These are phyloP conservation scores for Eimeria praecox DNA, from an alignment of 169 alveolate species.

Conservation along the genomic window DNA sequence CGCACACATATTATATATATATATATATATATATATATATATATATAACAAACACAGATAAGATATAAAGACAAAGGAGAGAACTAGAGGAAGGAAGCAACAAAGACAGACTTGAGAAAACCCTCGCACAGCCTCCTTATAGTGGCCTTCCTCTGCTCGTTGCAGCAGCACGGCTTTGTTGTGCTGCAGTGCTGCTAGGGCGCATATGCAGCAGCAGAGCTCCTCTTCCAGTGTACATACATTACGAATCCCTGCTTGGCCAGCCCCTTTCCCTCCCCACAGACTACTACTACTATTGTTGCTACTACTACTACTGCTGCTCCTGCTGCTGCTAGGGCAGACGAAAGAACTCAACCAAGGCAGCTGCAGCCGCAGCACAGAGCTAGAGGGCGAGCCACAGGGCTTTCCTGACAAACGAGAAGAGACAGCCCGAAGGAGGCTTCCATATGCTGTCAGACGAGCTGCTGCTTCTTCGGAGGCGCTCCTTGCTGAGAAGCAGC, in stretches of 20 bases:
- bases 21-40: no score
- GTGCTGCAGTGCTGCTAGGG: constrained; percentile 35
- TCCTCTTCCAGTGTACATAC: constrained; percentile 40
- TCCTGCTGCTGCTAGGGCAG: constrained; percentile 28
- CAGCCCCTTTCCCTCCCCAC: constrained; percentile 40
- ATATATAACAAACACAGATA: no score
- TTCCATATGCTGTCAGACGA: constrained; percentile 13
- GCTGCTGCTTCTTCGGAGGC: constrained; percentile 26
- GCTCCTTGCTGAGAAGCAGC: constrained; percentile 19
- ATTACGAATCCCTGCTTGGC: not conserved
- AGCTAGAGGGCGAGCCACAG: not conserved
- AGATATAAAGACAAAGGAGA: no score
- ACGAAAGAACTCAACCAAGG: constrained; percentile 34
- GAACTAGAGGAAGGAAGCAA: not conserved
- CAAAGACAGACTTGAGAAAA: constrained; percentile 11
- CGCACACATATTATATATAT: no score
- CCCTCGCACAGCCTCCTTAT: constrained; percentile 2
- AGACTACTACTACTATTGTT: not conserved
- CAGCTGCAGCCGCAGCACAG: constrained; percentile 45
- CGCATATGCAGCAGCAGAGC: constrained; percentile 26
- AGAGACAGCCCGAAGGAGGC: constrained; percentile 44
- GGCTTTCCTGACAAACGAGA: constrained; percentile 20
- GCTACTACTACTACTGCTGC: not conserved
- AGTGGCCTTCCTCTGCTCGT: not conserved
- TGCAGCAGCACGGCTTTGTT: constrained; percentile 41